A percentile compares a stretch with the other conserved stretches of the same genome.
phyloP scores from a whole-genome alignment of 371 early-diverging fungal genomes.

The Actinomortierella ambigua region DNA sequence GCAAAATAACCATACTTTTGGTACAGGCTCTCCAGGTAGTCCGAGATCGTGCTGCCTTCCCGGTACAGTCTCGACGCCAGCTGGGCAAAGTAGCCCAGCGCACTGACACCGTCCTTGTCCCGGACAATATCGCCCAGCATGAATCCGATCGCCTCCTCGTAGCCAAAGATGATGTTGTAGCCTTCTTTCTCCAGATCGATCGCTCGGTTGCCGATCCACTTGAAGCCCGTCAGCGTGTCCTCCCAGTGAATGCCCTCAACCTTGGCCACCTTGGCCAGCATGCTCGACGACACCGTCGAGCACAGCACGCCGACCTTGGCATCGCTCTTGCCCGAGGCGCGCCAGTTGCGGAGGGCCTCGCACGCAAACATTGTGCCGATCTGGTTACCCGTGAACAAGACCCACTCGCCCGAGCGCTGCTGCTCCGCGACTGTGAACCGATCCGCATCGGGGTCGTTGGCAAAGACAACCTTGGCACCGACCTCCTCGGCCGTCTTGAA shows the following conservation, averaged over 20 bases:
- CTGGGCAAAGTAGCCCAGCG: slow-evolving; percentile 85
- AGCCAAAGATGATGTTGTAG: slow-evolving; percentile 78
- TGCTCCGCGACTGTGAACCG: slow-evolving; percentile 90
- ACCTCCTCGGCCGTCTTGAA: slow-evolving; percentile 72
- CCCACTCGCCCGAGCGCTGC: slow-evolving; percentile 75
- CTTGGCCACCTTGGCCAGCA: slow-evolving; percentile 79
- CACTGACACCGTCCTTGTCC: slow-evolving; percentile 89
- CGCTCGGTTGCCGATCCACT: slow-evolving; percentile 92
- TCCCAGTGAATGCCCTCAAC: slow-evolving; percentile 83
- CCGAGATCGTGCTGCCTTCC: slow-evolving; percentile 61
- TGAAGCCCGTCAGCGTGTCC: slow-evolving; percentile 96
- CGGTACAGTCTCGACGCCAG: slow-evolving; percentile 73
- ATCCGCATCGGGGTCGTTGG: slow-evolving; percentile 99
- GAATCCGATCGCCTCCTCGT: slow-evolving; percentile 95
- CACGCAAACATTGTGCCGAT: slow-evolving; percentile 88
- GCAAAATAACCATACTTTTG: slow-evolving; percentile 87
- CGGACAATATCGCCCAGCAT: slow-evolving; percentile 77
- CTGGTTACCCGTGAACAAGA: slow-evolving; percentile 89
- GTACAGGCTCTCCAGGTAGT: slow-evolving; percentile 77
- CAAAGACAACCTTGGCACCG: slow-evolving; percentile 75
- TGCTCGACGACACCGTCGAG: slow-evolving; percentile 88
- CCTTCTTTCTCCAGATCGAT: slow-evolving; percentile 67
- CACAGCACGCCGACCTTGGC: slow-evolving; percentile 81
- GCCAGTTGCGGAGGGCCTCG: slow-evolving; percentile 67
- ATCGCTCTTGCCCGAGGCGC: slow-evolving; percentile 54